These are phyloP conservation scores for Exophiala mesophila DNA, from an alignment of 2,329 filamentous ascomycete species.

Conservation along the genomic window DNA sequence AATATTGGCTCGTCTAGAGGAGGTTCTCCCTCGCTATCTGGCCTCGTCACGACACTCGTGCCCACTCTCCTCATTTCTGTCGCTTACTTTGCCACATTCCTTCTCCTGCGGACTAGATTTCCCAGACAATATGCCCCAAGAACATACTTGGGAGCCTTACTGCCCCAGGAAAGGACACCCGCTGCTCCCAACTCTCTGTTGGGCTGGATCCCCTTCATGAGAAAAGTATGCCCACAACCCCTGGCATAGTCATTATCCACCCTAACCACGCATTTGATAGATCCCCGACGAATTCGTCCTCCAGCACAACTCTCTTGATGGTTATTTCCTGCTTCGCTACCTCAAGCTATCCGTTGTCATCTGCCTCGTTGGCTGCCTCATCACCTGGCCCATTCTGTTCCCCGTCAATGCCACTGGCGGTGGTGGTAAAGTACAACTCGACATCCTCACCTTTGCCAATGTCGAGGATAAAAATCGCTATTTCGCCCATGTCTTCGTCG, in stretches of 20 bases:
- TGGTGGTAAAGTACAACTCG: constrained; percentile 59
- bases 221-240: constrained; percentile 43
- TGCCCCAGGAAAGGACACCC: constrained; percentile 53
- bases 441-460: constrained; percentile 76
- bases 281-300: constrained; percentile 72
- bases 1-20: constrained; percentile 29
- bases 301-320: constrained; percentile 87
- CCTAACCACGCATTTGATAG: too few species aligned
- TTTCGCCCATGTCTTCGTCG: constrained; percentile 75
- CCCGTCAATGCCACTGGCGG: constrained; percentile 84
- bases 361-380: constrained; percentile 73
- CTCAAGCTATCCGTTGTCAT: constrained; percentile 73
- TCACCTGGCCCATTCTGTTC: constrained; percentile 86
- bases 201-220: constrained; percentile 65
- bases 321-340: constrained; percentile 85
- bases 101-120: constrained; percentile 46
- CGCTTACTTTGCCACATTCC: constrained; percentile 46
- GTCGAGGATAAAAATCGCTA: constrained; percentile 62
- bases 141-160: constrained; percentile 51
- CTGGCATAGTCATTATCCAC: too few species aligned
- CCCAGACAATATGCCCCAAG: constrained; percentile 51
- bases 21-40: constrained; percentile 38
- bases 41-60: constrained; percentile 46
- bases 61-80: constrained; percentile 42
- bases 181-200: constrained; percentile 56